Evolutionary conservation across 352 stramenopile species (phyloP).

Genomic region (Pythium graminicola): DNA sequence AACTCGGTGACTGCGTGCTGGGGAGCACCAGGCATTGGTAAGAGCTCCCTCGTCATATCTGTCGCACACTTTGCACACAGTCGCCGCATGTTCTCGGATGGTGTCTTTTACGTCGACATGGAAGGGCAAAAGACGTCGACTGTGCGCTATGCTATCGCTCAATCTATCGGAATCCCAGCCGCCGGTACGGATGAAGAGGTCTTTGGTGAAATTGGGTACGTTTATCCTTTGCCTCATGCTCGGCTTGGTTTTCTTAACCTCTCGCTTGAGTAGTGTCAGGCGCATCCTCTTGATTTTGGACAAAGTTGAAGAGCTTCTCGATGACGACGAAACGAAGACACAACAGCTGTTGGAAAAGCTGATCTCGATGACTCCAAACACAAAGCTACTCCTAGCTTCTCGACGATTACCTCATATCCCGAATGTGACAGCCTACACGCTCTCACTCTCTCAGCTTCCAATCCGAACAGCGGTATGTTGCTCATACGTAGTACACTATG

Average conservation of each 20-base stretch:
- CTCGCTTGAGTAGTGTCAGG: slow-evolving; percentile 32
- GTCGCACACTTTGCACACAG: slow-evolving; percentile 76
- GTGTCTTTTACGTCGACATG: slow-evolving; percentile 78
- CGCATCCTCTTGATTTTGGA: slow-evolving; percentile 68
- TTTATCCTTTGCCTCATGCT: background rate
- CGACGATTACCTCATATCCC: slow-evolving; percentile 65
- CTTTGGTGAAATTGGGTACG: slow-evolving; percentile 58
- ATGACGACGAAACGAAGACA: slow-evolving; percentile 67
- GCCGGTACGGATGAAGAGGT: slow-evolving; percentile 72
- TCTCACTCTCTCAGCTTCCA: slow-evolving; percentile 66
- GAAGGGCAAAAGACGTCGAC: slow-evolving; percentile 76
- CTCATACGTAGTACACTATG: background rate
- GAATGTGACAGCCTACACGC: slow-evolving; percentile 71
- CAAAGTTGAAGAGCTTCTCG: slow-evolving; percentile 74
- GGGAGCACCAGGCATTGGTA: slow-evolving; percentile 69
- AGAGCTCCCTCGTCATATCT: slow-evolving; percentile 76
- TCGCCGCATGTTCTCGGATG: slow-evolving; percentile 69
- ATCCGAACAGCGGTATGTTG: slow-evolving; percentile 53
- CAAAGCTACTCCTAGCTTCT: slow-evolving; percentile 61
- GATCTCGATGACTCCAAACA: slow-evolving; percentile 63
- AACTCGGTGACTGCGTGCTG: slow-evolving; percentile 70
- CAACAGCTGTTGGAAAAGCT: slow-evolving; percentile 62
- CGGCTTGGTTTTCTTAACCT: too few relatives aligned
- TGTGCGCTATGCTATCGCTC: slow-evolving; percentile 73
- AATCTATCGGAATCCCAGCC: slow-evolving; percentile 67